These are phyloP conservation scores for Vaccinium darrowii DNA, from an alignment of 148 eudicot species.

Conservation along the genomic window DNA sequence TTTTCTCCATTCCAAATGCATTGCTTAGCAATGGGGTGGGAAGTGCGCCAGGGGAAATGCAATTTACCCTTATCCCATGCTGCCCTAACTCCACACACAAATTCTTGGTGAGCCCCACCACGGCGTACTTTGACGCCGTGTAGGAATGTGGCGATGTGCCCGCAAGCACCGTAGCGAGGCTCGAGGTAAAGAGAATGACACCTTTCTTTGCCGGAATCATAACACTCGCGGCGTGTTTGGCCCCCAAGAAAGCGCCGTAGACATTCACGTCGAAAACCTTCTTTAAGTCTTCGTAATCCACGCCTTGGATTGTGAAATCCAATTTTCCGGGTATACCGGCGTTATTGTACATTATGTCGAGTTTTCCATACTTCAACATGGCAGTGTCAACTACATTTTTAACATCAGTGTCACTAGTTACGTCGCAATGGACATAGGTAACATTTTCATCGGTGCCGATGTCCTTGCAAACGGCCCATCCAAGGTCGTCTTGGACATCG, in stretches of 20 bases:
- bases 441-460: not conserved
- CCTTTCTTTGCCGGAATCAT: not conserved
- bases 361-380: not conserved
- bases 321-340: not conserved
- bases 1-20: not conserved
- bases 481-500: conserved; percentile 2
- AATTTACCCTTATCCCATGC: conserved; percentile 3
- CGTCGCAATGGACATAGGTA: not conserved
- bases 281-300: not conserved
- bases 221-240: not conserved
- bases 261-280: conserved; percentile 1
- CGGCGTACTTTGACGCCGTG: not conserved
- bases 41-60: not conserved
- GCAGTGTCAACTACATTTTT: not conserved
- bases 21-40: not conserved
- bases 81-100: conserved; percentile 7
- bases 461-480: not conserved
- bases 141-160: not conserved
- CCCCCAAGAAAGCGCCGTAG: conserved; percentile 7
- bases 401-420: not conserved
- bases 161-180: not conserved
- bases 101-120: not conserved
- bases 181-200: not conserved
- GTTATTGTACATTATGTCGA: not conserved
- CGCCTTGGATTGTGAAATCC: not conserved